Evolutionary conservation across 2,329 filamentous ascomycete genomes (phyloP), one percentile per base, ranked within the genome.

Genomic region (Lachnellula occidentalis): DNA sequence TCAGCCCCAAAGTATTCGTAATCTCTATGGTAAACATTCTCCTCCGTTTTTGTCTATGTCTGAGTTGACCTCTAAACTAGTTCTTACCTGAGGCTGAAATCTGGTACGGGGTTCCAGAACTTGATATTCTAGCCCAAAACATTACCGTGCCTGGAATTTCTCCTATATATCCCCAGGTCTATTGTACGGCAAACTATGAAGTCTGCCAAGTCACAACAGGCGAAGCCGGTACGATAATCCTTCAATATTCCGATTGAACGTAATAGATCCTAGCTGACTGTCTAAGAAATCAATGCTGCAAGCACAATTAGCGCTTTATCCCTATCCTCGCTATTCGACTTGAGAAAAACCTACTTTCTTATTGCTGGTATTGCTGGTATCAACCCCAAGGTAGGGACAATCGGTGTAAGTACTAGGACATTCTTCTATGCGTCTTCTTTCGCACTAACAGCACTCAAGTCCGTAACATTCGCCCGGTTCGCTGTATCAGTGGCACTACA

Each of bases 401-500:
- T 86, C 4, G 81, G 80, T 46, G 78, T 24, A 24, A 24, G 24
- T 24, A 24, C 24, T 5, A 24, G 7, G 4, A 24, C 22, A 24
- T 24, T 4, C 3, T 24, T 5, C 24, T 24, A 24, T 24, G 3
- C 5, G 24, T 24, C 24, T 5, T 24, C 24, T 24, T 24, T 7
- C 24, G 24, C 24, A 24, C 24, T 24, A 24, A 24, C 24, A 24
- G 5, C 24, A 24, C 24, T 24, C n/a, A 24, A 24, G 24, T 24
- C 79, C 37, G 86, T 88, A 0, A 83, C 84, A 0, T 80, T 91
- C 48, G 79, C 83, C 34, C 77, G 79, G 11, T 91, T 82, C 65
- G 80, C 85, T 0, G 78, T 90, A 3, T 86, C 90, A 65, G 85
- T 89, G 2, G 85, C 82, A 0, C 73, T 90, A 53, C 86, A 90